These are phyloP conservation scores for Penicillium sp. DNA, from an alignment of 2,329 filamentous ascomycete species.

Conservation along the genomic window DNA sequence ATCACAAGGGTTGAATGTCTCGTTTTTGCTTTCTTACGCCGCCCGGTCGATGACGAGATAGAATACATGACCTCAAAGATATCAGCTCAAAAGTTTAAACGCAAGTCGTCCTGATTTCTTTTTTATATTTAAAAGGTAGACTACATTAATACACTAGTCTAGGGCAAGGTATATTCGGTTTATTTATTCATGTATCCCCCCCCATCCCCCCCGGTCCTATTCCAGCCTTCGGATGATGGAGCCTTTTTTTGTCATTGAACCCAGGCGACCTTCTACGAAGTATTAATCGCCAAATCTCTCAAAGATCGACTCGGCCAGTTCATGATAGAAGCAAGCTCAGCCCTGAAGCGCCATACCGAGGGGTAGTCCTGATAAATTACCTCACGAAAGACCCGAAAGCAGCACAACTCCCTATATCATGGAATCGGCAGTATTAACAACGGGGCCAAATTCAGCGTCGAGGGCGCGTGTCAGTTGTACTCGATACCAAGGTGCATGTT, in stretches of 20 bases:
- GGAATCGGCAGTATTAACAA: constrained; percentile 11
- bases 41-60: constrained; percentile 9
- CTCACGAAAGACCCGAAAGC: not conserved
- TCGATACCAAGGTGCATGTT: not conserved
- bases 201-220: too few species aligned
- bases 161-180: too few species aligned
- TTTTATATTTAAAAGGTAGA: too few species aligned
- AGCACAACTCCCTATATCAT: constrained; percentile 8
- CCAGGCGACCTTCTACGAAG: not conserved
- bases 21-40: not conserved
- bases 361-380: constrained; percentile 2
- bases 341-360: constrained; percentile 6
- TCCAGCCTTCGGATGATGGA: not conserved
- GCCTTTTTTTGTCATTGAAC: not conserved
- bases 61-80: constrained; percentile 3
- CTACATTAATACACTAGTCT: not conserved
- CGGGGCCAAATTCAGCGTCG: constrained; percentile 1
- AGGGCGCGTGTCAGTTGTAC: not conserved
- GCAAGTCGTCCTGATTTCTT: too few species aligned
- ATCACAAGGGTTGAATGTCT: not conserved
- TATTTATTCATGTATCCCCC: not conserved
- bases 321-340: constrained; percentile 5
- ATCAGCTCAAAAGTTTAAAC: not conserved
- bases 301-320: not conserved
- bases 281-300: not conserved